Percentiles rank a stretch among this genome's conserved stretches.
phyloP scores from a whole-genome alignment of 2,329 filamentous ascomycete species.

The Alternaria incomplexa region DNA sequence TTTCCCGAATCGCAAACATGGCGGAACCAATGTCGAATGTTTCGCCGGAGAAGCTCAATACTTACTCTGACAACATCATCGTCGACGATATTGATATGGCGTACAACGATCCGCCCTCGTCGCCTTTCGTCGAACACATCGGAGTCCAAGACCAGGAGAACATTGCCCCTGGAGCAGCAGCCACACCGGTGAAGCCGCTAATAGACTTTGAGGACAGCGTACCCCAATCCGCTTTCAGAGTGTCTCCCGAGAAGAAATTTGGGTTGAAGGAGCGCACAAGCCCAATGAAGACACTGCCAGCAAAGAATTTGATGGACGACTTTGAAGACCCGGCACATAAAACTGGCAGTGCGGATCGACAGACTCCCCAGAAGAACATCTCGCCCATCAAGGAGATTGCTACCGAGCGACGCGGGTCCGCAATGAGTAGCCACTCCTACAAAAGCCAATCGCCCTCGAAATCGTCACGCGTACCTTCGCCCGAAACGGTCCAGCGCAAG shows the following conservation, averaged over 20 bases:
- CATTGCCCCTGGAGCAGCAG: constrained; percentile 30
- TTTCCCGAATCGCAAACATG: constrained; percentile 26
- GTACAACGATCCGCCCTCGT: constrained; percentile 54
- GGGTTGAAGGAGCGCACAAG: constrained; percentile 37
- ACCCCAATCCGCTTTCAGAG: constrained; percentile 41
- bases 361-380: constrained; percentile 29
- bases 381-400: constrained; percentile 33
- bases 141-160: constrained; percentile 50
- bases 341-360: constrained; percentile 4
- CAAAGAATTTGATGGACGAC: constrained; percentile 37
- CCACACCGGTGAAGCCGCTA: constrained; percentile 33
- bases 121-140: constrained; percentile 56
- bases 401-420: constrained; percentile 33
- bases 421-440: constrained; percentile 32
- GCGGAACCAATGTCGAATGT: constrained; percentile 40
- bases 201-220: constrained; percentile 32
- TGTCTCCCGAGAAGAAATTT: constrained; percentile 38
- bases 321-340: constrained; percentile 26
- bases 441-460: constrained; percentile 39
- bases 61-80: constrained; percentile 23
- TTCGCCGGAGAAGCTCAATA: constrained; percentile 40
- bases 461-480: constrained; percentile 30
- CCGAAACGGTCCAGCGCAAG: constrained; percentile 21
- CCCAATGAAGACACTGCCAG: constrained; percentile 38
- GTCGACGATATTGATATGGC: constrained; percentile 43